These are phyloP conservation scores for Penicillium sp. DNA, from an alignment of 2,329 filamentous ascomycete genomes.

Conservation along the genomic window DNA sequence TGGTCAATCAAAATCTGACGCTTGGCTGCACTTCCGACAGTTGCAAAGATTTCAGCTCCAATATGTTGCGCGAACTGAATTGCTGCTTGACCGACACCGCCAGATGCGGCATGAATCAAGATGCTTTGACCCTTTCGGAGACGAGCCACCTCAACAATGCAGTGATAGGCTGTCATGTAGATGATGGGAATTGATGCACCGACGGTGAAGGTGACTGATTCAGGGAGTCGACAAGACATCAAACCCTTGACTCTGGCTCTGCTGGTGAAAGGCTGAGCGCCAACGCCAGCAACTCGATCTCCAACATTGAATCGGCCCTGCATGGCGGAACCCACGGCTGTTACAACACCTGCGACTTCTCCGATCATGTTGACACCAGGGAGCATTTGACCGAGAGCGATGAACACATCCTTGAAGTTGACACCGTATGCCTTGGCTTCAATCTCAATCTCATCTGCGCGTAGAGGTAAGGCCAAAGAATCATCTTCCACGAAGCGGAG, in stretches of 20 bases:
- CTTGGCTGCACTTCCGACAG: constrained; percentile 33
- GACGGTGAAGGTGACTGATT: constrained; percentile 3
- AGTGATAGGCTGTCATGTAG: constrained; percentile 9
- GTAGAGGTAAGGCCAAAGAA: background rate
- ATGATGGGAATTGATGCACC: constrained; percentile 10
- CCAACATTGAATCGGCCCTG: constrained; percentile 3
- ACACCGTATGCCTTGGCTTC: constrained; percentile 4
- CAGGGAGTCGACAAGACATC: constrained; percentile 11
- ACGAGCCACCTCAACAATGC: constrained; percentile 14
- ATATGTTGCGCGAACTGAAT: constrained; percentile 30
- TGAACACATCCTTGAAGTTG: constrained; percentile 14
- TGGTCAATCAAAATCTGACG: constrained; percentile 20
- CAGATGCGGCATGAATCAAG: constrained; percentile 37
- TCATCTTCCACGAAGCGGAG: constrained; percentile 9
- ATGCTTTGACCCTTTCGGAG: constrained; percentile 25
- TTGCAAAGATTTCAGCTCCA: constrained; percentile 31
- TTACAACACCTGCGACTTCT: constrained; percentile 11
- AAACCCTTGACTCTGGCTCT: constrained; percentile 10
- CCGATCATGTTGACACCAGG: background rate
- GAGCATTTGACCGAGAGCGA: constrained; percentile 12
- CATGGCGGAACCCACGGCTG: background rate
- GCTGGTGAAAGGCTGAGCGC: constrained; percentile 9
- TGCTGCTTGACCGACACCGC: constrained; percentile 27
- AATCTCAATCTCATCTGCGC: constrained; percentile 6
- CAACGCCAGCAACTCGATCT: constrained; percentile 11